Base-by-base conservation (phyloP, 78 protist genomes). In the Andalucia godoyi region DNA sequence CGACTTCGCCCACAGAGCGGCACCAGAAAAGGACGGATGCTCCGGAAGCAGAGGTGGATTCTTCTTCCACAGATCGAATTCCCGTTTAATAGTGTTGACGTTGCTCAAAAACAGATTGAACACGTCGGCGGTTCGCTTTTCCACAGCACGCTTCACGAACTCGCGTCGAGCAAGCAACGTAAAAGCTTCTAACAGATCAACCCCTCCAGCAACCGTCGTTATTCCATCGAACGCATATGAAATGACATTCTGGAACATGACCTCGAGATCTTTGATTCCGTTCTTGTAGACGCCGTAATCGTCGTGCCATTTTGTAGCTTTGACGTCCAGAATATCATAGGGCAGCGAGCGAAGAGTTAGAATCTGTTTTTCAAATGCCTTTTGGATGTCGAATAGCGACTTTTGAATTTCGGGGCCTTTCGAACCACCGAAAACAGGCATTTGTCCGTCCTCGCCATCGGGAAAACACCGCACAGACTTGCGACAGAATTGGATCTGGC, bases 261-360 rank as follows among this genome's bases (percentile, higher is more conserved):
- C 63, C 51, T 85, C 91, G 64, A 89, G 66, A 40, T 89, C 88
- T 34, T 74, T 76, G 39, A 85, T n/a, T 17, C 52, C 66, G 33
- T 42, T 29, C 60, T 85, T 85, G 89, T 80, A 82, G n/a, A 42
- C 4, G 47, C 47, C 38, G 80, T 30, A 85, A 59, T 82, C 87
- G 42, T 85, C 90, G 71, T 79, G 86, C 89, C 89, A 89, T 43
- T 2, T 2, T 38, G 77, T 64, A 2, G 23, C 62, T 55, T 79
- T 81, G 37, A 89, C 91, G 54, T 89, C 88, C 38, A 80, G 68
- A n/a, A 80, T 76, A 33, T 6, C 23, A 4, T 34, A 57, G 25
- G 34, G 6, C 47, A 83, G 60, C 10, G 5, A 1, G 0, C 68
- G 53, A 17, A 89, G 69, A 32, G 0, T 33, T n/a, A 2, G 1